Conservation (phyloP, 495 filamentous ascomycete genomes). For the Penicillium dipodomyicola region DNA sequence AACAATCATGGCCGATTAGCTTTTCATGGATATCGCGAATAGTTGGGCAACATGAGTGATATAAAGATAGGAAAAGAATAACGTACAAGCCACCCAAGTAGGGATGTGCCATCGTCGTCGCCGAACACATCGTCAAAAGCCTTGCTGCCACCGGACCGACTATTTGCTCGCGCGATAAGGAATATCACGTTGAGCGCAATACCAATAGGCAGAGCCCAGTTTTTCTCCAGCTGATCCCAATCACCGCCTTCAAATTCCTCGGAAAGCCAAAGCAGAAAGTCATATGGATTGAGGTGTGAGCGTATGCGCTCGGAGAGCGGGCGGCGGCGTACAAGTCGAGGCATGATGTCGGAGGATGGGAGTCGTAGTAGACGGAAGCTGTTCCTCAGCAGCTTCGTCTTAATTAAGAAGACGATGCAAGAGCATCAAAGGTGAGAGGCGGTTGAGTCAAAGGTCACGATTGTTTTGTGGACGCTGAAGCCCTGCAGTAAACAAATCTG, state of each 20-base stretch:
- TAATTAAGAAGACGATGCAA: conserved; percentile 5
- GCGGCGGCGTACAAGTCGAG: conserved; percentile 75
- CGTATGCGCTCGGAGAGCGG: conserved; percentile 74
- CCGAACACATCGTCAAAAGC: conserved; percentile 80
- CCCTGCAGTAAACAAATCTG: conserved; percentile 19
- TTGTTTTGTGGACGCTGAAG: conserved; percentile 9
- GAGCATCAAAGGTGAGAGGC: conserved; percentile 13
- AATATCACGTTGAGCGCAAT: conserved; percentile 73
- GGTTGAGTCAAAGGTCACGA: conserved; percentile 3
- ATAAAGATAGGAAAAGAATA: not conserved
- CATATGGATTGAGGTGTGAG: conserved; percentile 77
- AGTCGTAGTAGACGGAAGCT: conserved; percentile 15
- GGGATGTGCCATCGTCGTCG: conserved; percentile 61
- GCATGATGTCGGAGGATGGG: conserved; percentile 46
- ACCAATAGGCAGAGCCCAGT: conserved; percentile 71
- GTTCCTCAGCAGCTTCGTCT: conserved; percentile 26
- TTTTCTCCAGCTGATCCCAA: conserved; percentile 76
- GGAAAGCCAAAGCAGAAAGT: conserved; percentile 83
- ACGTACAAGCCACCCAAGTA: conserved; percentile 78
- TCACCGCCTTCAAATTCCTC: conserved; percentile 85
- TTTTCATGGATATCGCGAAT: not conserved
- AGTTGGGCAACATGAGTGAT: not conserved
- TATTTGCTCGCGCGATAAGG: conserved; percentile 78
- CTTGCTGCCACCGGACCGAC: conserved; percentile 41
- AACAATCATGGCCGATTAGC: conserved; percentile 9